These are phyloP conservation scores for Phyllosticta citribraziliensis DNA, from an alignment of 2,329 filamentous ascomycete species.

Conservation along the genomic window DNA sequence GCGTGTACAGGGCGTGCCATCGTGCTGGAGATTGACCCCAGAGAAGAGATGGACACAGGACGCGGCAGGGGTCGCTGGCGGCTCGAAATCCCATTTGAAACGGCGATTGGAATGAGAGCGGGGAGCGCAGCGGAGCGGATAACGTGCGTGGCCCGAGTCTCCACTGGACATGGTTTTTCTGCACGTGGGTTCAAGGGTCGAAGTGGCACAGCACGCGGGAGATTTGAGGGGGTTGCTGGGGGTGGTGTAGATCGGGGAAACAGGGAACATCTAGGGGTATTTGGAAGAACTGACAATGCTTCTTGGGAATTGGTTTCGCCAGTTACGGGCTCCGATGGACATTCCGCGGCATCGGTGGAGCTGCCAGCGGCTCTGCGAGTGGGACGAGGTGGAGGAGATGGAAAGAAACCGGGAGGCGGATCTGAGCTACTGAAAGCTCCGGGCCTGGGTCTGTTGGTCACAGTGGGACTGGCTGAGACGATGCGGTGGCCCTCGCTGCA, in stretches of 20 bases:
- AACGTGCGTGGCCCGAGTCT: neutral
- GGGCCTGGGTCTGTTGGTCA: neutral
- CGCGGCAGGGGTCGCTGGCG: slow-evolving; percentile 17
- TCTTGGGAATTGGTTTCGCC: neutral
- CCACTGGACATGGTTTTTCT: neutral
- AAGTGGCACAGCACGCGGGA: neutral
- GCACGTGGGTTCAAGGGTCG: neutral
- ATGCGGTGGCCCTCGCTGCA: neutral
- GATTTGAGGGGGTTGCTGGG: neutral
- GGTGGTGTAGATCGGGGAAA: neutral
- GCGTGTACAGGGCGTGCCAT: slow-evolving; percentile 1
- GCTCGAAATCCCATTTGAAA: slow-evolving; percentile 24
- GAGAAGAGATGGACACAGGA: slow-evolving; percentile 26
- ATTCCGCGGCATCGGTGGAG: neutral
- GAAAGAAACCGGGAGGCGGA: neutral
- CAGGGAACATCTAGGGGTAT: slow-evolving; percentile 3
- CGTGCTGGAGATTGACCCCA: slow-evolving; percentile 10
- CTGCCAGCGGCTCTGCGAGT: neutral
- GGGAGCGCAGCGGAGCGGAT: slow-evolving; percentile 24
- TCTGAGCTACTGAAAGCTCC: neutral
- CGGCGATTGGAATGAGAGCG: slow-evolving; percentile 27
- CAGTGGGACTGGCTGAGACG: neutral
- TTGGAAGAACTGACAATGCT: slow-evolving; percentile 11
- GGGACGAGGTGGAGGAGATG: neutral
- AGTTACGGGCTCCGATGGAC: neutral